Evolutionary conservation across 306 rosid species (phyloP), one percentile per base, ranked within the genome.

Genomic region (Prunus campanulata): DNA sequence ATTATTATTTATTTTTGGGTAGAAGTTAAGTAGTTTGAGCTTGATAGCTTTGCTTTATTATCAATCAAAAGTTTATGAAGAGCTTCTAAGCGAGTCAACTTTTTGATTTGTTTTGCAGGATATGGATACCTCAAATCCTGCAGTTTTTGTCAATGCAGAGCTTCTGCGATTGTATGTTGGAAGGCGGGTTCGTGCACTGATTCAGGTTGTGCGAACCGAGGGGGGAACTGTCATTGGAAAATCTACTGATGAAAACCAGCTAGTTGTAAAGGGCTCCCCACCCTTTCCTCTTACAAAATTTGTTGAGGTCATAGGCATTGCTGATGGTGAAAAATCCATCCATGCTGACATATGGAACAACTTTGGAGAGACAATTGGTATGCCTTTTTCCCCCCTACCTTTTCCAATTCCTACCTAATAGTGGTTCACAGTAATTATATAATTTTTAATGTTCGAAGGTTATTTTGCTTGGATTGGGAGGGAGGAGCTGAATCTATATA

Each of bases 261-360:
- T 95, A 46, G 66, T 80, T 68, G 90, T 92, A 25, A 91, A 86
- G 80, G 93, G 97, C 70, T 68, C 85, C 24, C 88, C 96, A 32
- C 75, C 87, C 0, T 48, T 66, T 20, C 74, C 89, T 77, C 92
- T 78, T 64, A 83, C 92, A 49, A 91, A 15, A 56, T 95, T 85
- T 83, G 90, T 95, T 5, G 97, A 95, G 86, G 97, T 95, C 78
- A 77, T 92, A 75, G 99, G 99, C 18, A 77, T 89, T 78, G 97
- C 91, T 82, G 93, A 88, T 66, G 62, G 80, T 70, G 97, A 95
- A 22, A 90, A 82, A 71, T 92, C 92, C 72, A 90, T 95, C 67
- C 85, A 68, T 18, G 93, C 92, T 35, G 95, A 91, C 77, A 69
- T 78, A 39, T 95, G 97, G 98, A 90, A 84, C 77, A 91, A 92